Evolutionary conservation across 192 early-diverging fungal genomes (phyloP).

Genomic region (Mortierella antarctica): DNA sequence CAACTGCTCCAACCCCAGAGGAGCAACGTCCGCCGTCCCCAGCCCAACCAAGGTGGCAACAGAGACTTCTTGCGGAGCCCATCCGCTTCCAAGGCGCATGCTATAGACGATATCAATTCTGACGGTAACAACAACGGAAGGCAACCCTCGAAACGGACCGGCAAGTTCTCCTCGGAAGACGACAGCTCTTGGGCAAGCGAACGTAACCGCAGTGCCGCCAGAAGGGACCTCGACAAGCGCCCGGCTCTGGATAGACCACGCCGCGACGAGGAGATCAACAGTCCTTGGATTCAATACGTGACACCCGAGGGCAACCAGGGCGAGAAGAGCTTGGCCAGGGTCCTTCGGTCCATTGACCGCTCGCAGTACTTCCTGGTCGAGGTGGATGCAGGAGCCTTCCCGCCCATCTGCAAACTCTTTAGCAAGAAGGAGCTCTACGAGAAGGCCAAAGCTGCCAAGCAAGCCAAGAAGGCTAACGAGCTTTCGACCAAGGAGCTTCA

Average conservation of each 20-base stretch:
- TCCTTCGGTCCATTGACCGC: constrained; percentile 56
- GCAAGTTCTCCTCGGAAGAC: not conserved
- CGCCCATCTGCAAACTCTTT: constrained; percentile 64
- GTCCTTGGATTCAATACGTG: constrained; percentile 57
- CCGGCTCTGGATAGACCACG: constrained; percentile 34
- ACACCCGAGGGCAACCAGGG: constrained; percentile 53
- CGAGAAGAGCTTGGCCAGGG: constrained; percentile 27
- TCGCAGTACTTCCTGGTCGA: constrained; percentile 59
- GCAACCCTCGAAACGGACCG: not conserved
- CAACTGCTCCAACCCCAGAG: constrained; percentile 1
- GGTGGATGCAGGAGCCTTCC: constrained; percentile 46
- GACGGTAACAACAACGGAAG: no score
- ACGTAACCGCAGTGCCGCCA: not conserved
- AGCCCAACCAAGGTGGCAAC: constrained; percentile 5
- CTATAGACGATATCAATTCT: no score
- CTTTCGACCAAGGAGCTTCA: constrained; percentile 57
- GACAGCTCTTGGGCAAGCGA: not conserved
- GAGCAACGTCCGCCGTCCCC: not conserved
- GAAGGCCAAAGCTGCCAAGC: constrained; percentile 59
- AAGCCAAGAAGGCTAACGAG: constrained; percentile 59
- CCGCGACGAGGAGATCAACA: constrained; percentile 66
- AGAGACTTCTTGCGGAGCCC: constrained; percentile 11
- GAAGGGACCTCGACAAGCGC: constrained; percentile 4
- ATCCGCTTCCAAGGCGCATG: not conserved
- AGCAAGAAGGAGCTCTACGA: constrained; percentile 63